Conservation (phyloP, 441 rosid genomes). For the Kokia cookei region DNA sequence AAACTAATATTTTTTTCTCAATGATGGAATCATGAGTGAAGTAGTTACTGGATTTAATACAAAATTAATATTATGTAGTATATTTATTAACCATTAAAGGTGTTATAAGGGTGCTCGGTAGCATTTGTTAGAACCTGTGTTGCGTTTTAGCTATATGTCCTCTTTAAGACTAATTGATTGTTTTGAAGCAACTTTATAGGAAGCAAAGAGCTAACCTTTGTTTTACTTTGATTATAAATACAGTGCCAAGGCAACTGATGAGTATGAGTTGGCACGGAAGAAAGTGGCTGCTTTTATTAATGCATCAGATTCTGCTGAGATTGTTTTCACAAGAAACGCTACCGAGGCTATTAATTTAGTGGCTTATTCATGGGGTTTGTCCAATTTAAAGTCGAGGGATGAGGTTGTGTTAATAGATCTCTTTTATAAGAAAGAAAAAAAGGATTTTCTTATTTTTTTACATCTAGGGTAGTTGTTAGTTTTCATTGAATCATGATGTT, state of each 20-base stretch:
- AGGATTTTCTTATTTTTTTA: not conserved
- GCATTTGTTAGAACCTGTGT: not conserved
- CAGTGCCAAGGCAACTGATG: conserved; percentile 93
- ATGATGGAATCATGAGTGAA: not conserved
- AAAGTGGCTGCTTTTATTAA: conserved; percentile 80
- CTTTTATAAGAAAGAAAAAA: not conserved
- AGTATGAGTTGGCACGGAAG: conserved; percentile 85
- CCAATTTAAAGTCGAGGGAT: conserved; percentile 62
- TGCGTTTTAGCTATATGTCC: not conserved
- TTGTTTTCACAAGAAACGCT: conserved; percentile 86
- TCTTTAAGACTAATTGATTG: not conserved
- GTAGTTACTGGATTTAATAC: not conserved
- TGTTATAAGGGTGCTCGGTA: not conserved
- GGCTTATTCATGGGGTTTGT: conserved; percentile 79
- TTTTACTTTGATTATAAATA: conserved; percentile 2
- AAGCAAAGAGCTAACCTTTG: not conserved
- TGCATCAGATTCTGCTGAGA: conserved; percentile 64
- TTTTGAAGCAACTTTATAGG: not conserved
- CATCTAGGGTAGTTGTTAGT: not conserved
- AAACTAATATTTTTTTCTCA: not conserved
- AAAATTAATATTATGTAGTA: not conserved
- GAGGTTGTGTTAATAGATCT: conserved; percentile 44
- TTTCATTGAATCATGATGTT: not conserved
- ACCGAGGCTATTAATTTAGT: conserved; percentile 96
- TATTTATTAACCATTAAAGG: not conserved